phyloP scores from a whole-genome alignment of 179 eudicot species.

The Nepenthes alata region DNA sequence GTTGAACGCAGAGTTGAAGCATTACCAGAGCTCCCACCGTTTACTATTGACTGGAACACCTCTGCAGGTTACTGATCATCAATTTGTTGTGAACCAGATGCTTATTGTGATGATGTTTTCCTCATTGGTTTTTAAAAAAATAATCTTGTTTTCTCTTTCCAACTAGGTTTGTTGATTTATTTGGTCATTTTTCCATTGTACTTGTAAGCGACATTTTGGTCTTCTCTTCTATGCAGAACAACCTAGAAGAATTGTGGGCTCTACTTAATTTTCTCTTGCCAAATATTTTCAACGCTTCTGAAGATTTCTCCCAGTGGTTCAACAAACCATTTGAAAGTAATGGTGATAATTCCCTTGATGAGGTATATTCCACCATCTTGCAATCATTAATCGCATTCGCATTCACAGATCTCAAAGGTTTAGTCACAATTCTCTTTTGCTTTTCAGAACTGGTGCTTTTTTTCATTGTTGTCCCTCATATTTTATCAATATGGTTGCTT shows the following conservation, averaged over 20 bases:
- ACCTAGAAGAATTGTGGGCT: constrained; percentile 98
- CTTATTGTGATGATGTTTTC: neutral
- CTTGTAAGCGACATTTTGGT: neutral
- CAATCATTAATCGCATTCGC: neutral
- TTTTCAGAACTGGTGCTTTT: neutral
- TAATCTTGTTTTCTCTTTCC: neutral
- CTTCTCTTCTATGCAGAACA: constrained; percentile 43
- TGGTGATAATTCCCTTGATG: constrained; percentile 80
- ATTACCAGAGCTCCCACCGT: constrained; percentile 86
- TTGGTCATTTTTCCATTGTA: neutral
- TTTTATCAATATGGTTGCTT: neutral
- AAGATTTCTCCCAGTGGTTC: constrained; percentile 98
- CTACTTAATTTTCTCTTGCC: constrained; percentile 93
- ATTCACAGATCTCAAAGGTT: neutral
- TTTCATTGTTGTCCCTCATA: neutral
- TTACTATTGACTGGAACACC: constrained; percentile 96
- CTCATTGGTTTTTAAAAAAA: neutral
- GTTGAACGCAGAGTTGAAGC: constrained; percentile 91
- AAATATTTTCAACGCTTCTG: constrained; percentile 86
- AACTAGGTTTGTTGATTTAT: neutral
- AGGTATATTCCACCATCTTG: constrained; percentile 25
- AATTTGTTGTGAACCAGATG: neutral
- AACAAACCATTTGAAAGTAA: constrained; percentile 94
- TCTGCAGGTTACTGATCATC: constrained; percentile 50
- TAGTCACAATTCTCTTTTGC: no score